phyloP scores from a whole-genome alignment of 805 yeast genomes.

The Hemisphaericaspora nanyangensis region DNA sequence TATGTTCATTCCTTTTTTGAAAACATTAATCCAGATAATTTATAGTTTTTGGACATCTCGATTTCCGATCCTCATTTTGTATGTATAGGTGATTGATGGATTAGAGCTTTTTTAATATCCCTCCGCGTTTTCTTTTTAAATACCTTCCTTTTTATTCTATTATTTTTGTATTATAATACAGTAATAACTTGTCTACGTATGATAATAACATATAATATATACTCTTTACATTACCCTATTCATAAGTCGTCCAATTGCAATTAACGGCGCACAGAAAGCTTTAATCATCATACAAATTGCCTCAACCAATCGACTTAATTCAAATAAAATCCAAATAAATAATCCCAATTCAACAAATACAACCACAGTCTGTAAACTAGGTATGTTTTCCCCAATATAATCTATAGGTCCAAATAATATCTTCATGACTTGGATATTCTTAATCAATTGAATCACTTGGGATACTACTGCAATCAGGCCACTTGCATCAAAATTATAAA shows the following conservation, averaged over 20 bases:
- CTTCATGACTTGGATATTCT: constrained; percentile 32
- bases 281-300: constrained; percentile 43
- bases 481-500: constrained; percentile 6
- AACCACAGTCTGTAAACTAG: constrained; percentile 36
- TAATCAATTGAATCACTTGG: constrained; percentile 30
- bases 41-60: too few species aligned
- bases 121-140: too few species aligned
- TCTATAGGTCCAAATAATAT: constrained; percentile 40
- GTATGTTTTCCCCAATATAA: constrained; percentile 32
- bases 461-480: constrained; percentile 23
- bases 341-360: constrained; percentile 35
- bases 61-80: too few species aligned
- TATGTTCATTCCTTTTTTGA: too few species aligned
- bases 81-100: too few species aligned
- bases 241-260: constrained; percentile 42
- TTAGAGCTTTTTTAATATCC: too few species aligned
- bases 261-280: constrained; percentile 45
- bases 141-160: too few species aligned
- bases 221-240: constrained; percentile 31
- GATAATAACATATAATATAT: constrained; percentile 1
- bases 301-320: constrained; percentile 37
- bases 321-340: constrained; percentile 40
- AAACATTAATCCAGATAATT: too few species aligned
- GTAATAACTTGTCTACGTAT: too few species aligned
- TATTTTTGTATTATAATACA: too few species aligned